Evolutionary conservation across 768 basidiomycete species (phyloP), one percentile per base, ranked within the genome.

Genomic region (Macrolepiota albuminosa): DNA sequence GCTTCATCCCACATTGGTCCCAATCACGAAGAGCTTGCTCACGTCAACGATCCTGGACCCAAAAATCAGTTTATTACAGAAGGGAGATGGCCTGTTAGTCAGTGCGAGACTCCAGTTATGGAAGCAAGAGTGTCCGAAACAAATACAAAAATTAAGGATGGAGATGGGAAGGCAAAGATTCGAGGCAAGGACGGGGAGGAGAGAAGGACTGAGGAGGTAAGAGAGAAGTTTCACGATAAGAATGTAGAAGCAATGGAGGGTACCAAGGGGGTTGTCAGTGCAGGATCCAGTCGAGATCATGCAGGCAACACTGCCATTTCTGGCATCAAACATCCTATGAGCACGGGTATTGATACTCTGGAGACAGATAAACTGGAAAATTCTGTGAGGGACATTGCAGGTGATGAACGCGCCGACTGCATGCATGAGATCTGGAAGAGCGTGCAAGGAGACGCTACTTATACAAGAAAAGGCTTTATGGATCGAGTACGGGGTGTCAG

Each of bases 1-100:
- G 87, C 83, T 11, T 90, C 91, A 7, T 81, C 84, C 36, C 72
- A 71, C 54, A 76, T 94, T 36, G 84, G 87, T 3, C 96, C 96
- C 0, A 66, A 74, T 52, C 70, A 85, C 24, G 86, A 90, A 47
- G 72, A 69, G 0, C 80, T 97, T 42, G 71, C 77, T n/a, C 72
- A 71, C 7, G 84, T 92, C 43, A 85, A 95, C 72, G 80, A 91
- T 50, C 69, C 88, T 40, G 92, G 84, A 0, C 84, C 90, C 0
- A 69, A 79, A 18, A 84, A 88, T 68, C 77, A 88, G 64, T 94
- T 90, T 69, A 72, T 86, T 62, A 81, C 76, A 57, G 80, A 74
- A 51, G 76, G 75, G 33, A 75, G 76, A 8, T 70, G 73, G 21
- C 42, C 59, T 3, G 69, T 65, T 2, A 73, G 71, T 1, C 64